phyloP scores from a whole-genome alignment of 2,329 filamentous ascomycete genomes.

The Beauveria brongniartii region DNA sequence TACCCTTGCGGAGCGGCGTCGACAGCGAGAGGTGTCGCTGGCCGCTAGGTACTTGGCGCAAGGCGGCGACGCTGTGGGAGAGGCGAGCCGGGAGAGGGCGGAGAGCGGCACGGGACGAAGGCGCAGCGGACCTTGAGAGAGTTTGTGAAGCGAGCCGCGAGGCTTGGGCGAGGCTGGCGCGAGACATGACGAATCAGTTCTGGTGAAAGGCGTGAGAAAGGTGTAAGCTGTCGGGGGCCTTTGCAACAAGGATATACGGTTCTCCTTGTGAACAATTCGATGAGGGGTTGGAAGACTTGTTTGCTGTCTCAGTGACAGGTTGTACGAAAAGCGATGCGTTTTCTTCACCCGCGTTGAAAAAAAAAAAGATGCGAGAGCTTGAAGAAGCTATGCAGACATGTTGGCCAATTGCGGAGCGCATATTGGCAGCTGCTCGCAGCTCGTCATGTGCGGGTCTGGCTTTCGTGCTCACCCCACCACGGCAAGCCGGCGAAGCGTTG shows the following conservation, averaged over 20 bases:
- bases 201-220: not conserved
- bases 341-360: not conserved
- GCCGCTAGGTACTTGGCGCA: not conserved
- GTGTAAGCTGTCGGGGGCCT: not conserved
- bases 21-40: conserved; percentile 24
- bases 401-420: conserved; percentile 9
- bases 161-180: conserved; percentile 27
- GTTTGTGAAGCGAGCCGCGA: conserved; percentile 29
- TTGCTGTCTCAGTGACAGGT: not conserved
- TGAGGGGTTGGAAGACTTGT: not conserved
- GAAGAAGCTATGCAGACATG: not conserved
- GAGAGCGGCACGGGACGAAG: conserved; percentile 16
- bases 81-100: conserved; percentile 7
- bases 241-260: not conserved
- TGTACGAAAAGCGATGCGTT: not conserved
- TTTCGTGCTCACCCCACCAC: not conserved
- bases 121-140: conserved; percentile 20
- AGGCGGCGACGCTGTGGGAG: not conserved
- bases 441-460: conserved; percentile 11
- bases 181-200: conserved; percentile 20
- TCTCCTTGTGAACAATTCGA: too few species aligned
- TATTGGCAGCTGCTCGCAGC: conserved; percentile 1
- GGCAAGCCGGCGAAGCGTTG: not conserved
- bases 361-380: not conserved
- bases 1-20: conserved; percentile 33